Evolutionary conservation across 2,329 filamentous ascomycete genomes (phyloP), one percentile per base, ranked within the genome.

Genomic region (Torrubiella hemipterigena): DNA sequence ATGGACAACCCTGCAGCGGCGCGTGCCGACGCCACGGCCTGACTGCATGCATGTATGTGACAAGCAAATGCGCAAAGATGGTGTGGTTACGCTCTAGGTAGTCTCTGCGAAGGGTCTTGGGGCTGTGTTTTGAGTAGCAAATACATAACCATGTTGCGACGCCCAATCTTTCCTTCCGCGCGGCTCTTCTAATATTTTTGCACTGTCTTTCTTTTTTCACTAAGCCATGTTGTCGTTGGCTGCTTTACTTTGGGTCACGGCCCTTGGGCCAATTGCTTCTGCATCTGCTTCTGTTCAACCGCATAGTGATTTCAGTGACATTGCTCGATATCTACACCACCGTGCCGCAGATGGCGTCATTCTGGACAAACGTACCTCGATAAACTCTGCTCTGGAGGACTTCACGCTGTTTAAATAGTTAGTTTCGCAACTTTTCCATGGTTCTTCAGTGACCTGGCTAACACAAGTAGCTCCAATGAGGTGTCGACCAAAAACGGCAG

Each of bases 371-470:
- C 19, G 22, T 13, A 20, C 23, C 6, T n/a, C 14, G 9, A 14
- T 32, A 7, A 23, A 32, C 17, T 17, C 21, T 4, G 20, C 15
- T 19, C 21, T 32, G 15, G 30, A 32, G 12, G 14, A 32, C 13
- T 32, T 32, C 20, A 21, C 30, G 6, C 22, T 32, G 8, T 32
- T 32, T 17, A 32, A 26, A 19, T 17, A n/a, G 30, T 32, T 11
- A 24, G n/a, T 12, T 17, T 24, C 25, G 20, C 17, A 14, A 14
- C 4, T 16, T 17, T 24, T 7, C 6, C n/a, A n/a, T n/a, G n/a
- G n/a, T n/a, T 12, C 12, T 15, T 14, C 22, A 16, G 9, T 24
- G 17, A 7, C 6, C n/a, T 22, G 12, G 19, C n/a, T 12, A 23
- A 22, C 18, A 15, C 14, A 15, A 17, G 13, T 4, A 27, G 15